Base-by-base conservation (phyloP, 1,284 basidiomycete species). In the Sanghuangporus baumii region DNA sequence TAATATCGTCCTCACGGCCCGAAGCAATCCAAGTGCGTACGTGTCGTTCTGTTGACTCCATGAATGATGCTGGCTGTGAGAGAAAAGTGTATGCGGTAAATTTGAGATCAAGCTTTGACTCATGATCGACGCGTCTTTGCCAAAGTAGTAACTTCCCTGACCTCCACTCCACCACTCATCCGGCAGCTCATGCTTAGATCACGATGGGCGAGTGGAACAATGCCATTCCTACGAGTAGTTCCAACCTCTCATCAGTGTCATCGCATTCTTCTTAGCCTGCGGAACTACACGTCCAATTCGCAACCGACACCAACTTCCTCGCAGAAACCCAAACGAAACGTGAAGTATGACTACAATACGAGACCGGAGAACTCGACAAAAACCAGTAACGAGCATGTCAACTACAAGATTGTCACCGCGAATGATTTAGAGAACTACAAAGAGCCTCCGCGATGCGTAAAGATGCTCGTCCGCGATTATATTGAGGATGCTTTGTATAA, bases 401-500 rank as follows among this genome's bases (percentile, higher is more conserved):
- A 81, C 61, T 90, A 89, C 73, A 80, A 80, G 18, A 76, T 84
- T 46, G 88, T 96, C 64, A 89, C 88, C 6, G 89, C 94, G 6
- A 85, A 87, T 66, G 83, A 89, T 62, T 75, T 96, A 59, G 83
- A 85, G 65, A 74, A 73, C 61, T 75, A 78, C 61, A 78, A 74
- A n/a, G 76, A 79, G 55, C 93, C 91, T 2, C 96, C 96, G 2
- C 84, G 80, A 20, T 79, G 84, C 59, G 94, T 96, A 56, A 93
- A 93, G 73, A 97, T 98, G 93, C 88, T 99, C 40, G 88, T 92
- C 54, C 84, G 97, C 65, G 96, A 99, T 77, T 99, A 93, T 73
- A 96, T 99, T 67, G 93, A 98, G 71, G 97, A 99, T 73, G 89
- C 91, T 18, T 76, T 99, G 50, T 99, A 99, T 78, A 98, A 99